These are phyloP conservation scores for Pisolithus marmoratus DNA, from an alignment of 768 basidiomycete species.

Conservation along the genomic window DNA sequence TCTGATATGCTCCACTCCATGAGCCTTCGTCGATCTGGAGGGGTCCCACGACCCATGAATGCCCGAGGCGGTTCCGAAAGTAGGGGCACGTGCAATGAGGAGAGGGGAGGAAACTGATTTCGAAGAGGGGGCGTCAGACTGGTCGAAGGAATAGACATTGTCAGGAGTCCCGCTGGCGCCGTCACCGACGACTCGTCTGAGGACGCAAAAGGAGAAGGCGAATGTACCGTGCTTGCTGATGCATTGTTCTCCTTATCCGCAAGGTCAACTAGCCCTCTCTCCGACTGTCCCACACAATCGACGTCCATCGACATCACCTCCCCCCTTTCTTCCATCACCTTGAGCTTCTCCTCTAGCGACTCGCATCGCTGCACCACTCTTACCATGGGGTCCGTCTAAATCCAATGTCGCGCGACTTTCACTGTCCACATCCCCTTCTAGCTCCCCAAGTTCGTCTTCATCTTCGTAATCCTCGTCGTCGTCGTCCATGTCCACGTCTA, in stretches of 20 bases:
- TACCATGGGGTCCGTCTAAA: constrained; percentile 4
- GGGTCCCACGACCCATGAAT: constrained; percentile 30
- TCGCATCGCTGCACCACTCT: background rate
- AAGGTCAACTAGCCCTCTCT: background rate
- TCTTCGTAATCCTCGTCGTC: constrained; percentile 29
- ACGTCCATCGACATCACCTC: background rate
- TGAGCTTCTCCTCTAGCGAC: background rate
- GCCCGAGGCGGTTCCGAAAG: constrained; percentile 28
- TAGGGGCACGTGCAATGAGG: constrained; percentile 27
- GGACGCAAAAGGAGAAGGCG: background rate
- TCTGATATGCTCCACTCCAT: constrained; percentile 24
- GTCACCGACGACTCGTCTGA: background rate
- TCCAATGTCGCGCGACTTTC: constrained; percentile 11
- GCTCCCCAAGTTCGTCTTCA: constrained; percentile 5
- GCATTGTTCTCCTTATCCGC: background rate
- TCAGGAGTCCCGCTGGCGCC: background rate
- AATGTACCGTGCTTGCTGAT: background rate
- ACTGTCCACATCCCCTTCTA: constrained; percentile 10
- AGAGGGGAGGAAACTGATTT: constrained; percentile 17
- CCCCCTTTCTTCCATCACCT: background rate
- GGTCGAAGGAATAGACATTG: constrained; percentile 5
- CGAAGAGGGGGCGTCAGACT: constrained; percentile 2
- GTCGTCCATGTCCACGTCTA: constrained; percentile 12
- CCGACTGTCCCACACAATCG: background rate
- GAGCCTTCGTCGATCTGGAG: constrained; percentile 25